A percentile compares a stretch with the other conserved stretches of the same genome.
Conservation (phyloP, 345 rosid species). For the Aquilaria yunnanensis region DNA sequence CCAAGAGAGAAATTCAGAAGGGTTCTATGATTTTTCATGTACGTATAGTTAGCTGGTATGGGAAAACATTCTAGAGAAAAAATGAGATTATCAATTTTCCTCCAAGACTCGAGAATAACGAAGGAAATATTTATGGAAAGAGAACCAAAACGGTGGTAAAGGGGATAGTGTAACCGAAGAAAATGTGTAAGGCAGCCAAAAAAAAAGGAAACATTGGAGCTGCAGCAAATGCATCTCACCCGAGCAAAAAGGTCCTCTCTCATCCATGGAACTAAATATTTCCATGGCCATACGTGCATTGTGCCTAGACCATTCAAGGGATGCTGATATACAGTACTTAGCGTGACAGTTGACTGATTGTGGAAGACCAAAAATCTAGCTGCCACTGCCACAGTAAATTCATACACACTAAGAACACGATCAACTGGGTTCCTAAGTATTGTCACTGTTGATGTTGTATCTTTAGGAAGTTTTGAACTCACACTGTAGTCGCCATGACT, state of each 20-base stretch:
- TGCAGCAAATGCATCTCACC: constrained; percentile 29
- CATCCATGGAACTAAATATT: constrained; percentile 92
- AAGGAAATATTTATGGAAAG: too few species aligned
- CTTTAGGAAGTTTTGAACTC: constrained; percentile 69
- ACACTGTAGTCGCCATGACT: constrained; percentile 94
- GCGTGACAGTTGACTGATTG: constrained; percentile 62
- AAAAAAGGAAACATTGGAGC: not conserved
- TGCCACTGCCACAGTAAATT: constrained; percentile 83
- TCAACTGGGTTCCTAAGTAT: constrained; percentile 74
- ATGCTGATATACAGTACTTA: constrained; percentile 55
- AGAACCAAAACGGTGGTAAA: too few species aligned
- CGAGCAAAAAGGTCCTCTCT: constrained; percentile 77
- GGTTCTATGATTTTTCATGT: too few species aligned
- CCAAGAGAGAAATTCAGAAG: too few species aligned
- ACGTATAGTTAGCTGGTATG: too few species aligned
- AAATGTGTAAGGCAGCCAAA: not conserved
- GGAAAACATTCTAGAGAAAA: too few species aligned
- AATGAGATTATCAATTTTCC: too few species aligned
- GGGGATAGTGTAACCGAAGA: not conserved
- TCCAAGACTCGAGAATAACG: too few species aligned
- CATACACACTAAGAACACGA: constrained; percentile 78
- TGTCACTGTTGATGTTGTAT: constrained; percentile 74
- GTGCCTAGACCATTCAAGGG: constrained; percentile 61
- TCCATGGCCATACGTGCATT: constrained; percentile 94
- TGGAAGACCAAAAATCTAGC: constrained; percentile 93